These are phyloP conservation scores for Ogataea salicorniae DNA, from an alignment of 805 yeast genomes.

Conservation along the genomic window DNA sequence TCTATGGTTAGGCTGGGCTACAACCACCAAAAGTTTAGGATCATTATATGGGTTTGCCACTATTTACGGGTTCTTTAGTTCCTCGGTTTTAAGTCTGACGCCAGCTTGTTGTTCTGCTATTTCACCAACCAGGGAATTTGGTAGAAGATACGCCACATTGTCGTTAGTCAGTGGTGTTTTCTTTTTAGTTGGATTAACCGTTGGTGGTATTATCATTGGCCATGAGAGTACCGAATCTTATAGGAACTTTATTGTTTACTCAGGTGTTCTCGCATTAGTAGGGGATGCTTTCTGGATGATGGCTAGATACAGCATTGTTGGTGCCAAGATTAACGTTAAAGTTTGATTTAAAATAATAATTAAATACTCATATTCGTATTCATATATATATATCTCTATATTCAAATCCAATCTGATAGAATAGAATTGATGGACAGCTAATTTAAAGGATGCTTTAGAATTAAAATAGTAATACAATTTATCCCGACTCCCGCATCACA, in stretches of 20 bases:
- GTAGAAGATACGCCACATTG: conserved; percentile 24
- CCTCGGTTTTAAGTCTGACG: conserved; percentile 50
- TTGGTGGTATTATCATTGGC: conserved; percentile 32
- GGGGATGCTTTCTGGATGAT: conserved; percentile 36
- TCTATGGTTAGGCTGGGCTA: conserved; percentile 59
- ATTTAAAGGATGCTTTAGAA: no score
- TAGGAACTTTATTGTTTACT: conserved; percentile 33
- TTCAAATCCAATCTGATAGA: no score
- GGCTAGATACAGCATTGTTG: conserved; percentile 43
- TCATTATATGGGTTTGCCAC: conserved; percentile 46
- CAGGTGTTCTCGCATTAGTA: conserved; percentile 32
- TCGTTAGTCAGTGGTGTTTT: conserved; percentile 27
- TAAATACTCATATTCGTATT: no score
- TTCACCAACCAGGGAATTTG: conserved; percentile 33
- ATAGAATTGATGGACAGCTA: no score
- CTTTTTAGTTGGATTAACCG: conserved; percentile 28
- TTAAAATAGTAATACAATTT: no score
- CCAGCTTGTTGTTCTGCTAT: conserved; percentile 59
- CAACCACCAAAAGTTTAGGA: conserved; percentile 25
- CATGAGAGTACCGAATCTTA: conserved; percentile 31
- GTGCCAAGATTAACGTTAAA: conserved; percentile 28
- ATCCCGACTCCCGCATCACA: no score
- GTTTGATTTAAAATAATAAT: conserved; percentile 1
- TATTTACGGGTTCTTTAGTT: conserved; percentile 49
- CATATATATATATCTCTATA: neutral